phyloP scores from a whole-genome alignment of 257 asterid genomes.

The Nicotiana obtusifolia region DNA sequence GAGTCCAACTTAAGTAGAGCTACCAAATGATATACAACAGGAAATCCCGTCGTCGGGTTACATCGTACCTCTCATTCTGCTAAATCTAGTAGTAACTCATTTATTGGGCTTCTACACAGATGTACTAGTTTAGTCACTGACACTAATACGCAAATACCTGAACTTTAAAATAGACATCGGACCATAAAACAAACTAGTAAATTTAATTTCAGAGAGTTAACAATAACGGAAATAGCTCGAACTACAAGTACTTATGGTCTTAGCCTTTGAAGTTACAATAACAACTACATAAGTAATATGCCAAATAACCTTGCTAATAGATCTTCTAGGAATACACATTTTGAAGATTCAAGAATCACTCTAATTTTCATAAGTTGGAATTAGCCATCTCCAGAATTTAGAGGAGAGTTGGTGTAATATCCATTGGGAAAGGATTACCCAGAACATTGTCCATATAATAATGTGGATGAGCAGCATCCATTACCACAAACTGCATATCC shows the following conservation, averaged over 20 bases:
- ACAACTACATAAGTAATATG: background rate
- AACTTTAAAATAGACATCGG: background rate
- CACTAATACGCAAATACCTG: background rate
- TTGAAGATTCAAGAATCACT: background rate
- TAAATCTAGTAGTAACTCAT: too few species aligned
- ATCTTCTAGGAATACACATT: background rate
- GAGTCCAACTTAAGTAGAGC: too few species aligned
- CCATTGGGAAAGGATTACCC: conserved; percentile 69
- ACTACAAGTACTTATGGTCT: background rate
- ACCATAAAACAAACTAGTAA: background rate
- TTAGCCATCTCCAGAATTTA: conserved; percentile 1
- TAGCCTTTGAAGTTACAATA: background rate
- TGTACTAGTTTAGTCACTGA: too few species aligned
- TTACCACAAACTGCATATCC: conserved; percentile 90
- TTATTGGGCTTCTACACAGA: too few species aligned
- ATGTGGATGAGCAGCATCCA: conserved; percentile 74
- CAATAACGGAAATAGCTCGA: background rate
- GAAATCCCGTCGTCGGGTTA: too few species aligned
- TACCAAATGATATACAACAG: too few species aligned
- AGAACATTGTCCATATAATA: conserved; percentile 67
- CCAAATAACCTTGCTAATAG: background rate
- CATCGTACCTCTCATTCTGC: too few species aligned
- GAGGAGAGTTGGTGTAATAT: conserved; percentile 69
- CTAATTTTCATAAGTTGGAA: background rate
- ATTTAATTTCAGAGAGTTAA: background rate